phyloP scores from a whole-genome alignment of 441 rosid genomes.

The Erysimum pusillum region DNA sequence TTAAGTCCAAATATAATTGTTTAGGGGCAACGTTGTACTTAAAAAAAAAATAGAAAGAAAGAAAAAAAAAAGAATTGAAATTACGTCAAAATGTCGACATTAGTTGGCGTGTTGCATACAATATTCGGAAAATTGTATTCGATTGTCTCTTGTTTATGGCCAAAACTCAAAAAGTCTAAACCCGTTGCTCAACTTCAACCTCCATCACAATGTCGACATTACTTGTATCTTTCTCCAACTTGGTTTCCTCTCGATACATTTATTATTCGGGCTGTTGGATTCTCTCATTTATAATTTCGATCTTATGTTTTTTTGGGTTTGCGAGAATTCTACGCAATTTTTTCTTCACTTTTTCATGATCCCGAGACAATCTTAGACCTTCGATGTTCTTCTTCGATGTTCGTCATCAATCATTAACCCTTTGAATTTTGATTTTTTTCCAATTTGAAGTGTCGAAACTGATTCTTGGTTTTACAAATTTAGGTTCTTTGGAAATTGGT shows the following conservation, averaged over 20 bases:
- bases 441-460: too few relatives aligned
- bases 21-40: too few relatives aligned
- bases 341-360: conserved; percentile 30
- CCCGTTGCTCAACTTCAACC: conserved; percentile 29
- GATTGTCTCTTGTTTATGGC: neutral
- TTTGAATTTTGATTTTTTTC: neutral
- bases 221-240: conserved; percentile 35
- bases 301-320: neutral
- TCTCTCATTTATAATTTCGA: conserved; percentile 14
- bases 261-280: neutral
- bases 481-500: too few relatives aligned
- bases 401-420: conserved; percentile 6
- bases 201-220: conserved; percentile 46
- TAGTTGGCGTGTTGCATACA: neutral
- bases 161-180: conserved; percentile 5
- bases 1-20: too few relatives aligned
- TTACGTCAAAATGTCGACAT: too few relatives aligned
- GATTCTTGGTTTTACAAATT: too few relatives aligned
- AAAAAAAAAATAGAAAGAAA: too few relatives aligned
- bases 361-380: conserved; percentile 20
- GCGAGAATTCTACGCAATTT: neutral
- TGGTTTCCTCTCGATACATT: neutral
- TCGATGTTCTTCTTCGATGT: conserved; percentile 50
- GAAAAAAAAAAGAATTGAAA: too few relatives aligned
- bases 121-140: neutral